Conservation (phyloP, 2,329 filamentous ascomycete species). For the Trichoderma guizhouense region DNA sequence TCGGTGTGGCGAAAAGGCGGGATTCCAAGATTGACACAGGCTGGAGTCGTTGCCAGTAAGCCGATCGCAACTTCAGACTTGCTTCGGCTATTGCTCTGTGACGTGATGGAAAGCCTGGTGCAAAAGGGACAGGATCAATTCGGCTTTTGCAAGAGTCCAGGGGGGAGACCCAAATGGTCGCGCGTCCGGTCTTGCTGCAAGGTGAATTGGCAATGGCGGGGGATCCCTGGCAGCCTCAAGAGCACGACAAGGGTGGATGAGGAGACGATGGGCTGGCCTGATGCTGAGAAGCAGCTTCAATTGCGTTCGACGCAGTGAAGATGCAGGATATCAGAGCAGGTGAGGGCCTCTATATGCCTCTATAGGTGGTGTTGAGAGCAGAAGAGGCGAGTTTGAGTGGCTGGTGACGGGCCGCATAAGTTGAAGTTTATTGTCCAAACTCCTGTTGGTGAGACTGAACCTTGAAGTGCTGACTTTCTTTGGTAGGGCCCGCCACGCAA, state of each 20-base stretch:
- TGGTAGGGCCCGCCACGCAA: background rate
- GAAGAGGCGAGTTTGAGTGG: background rate
- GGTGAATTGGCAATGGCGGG: constrained; percentile 26
- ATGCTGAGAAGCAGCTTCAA: background rate
- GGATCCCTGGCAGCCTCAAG: constrained; percentile 12
- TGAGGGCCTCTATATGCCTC: background rate
- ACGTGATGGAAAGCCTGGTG: background rate
- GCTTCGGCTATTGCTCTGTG: background rate
- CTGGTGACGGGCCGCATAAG: background rate
- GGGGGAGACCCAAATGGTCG: constrained; percentile 1
- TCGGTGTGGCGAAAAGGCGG: constrained; percentile 14
- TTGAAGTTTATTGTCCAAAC: background rate
- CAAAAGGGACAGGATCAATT: constrained; percentile 6
- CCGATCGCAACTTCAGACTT: background rate
- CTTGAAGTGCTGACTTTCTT: background rate
- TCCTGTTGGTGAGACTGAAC: background rate
- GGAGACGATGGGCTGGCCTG: background rate
- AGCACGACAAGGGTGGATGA: constrained; percentile 1
- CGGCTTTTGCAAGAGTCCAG: background rate
- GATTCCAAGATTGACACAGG: constrained; percentile 12
- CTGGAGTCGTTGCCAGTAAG: background rate
- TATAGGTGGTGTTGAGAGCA: background rate
- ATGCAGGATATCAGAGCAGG: background rate
- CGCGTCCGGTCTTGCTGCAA: constrained; percentile 20
- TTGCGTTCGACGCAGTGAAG: background rate